Conservation (phyloP, 2,329 filamentous ascomycete species). For the Neopestalotiopsis sp. region DNA sequence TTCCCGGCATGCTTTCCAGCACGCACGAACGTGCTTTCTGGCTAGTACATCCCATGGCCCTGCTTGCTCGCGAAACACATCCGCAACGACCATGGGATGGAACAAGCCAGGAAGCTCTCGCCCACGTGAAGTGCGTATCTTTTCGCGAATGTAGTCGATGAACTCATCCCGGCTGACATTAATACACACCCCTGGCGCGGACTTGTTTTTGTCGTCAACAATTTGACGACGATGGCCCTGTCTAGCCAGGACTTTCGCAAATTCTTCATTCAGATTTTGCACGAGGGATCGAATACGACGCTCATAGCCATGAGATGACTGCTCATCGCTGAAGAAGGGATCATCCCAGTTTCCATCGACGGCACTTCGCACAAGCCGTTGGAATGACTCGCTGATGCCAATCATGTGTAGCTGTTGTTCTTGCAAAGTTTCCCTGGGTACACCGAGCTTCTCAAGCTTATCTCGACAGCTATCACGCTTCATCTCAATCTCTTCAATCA, state of each 20-base stretch:
- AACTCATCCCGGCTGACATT: slow-evolving; percentile 41
- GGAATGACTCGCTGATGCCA: slow-evolving; percentile 49
- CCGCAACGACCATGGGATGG: slow-evolving; percentile 62
- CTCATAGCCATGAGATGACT: slow-evolving; percentile 37
- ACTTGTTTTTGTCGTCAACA: slow-evolving; percentile 25
- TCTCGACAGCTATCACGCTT: slow-evolving; percentile 40
- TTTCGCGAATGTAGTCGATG: slow-evolving; percentile 43
- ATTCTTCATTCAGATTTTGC: slow-evolving; percentile 54
- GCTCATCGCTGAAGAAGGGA: slow-evolving; percentile 52
- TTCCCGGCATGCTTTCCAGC: slow-evolving; percentile 50
- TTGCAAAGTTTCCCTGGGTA: slow-evolving; percentile 46
- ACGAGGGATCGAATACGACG: slow-evolving; percentile 60
- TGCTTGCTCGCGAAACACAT: slow-evolving; percentile 66
- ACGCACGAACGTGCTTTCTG: slow-evolving; percentile 50
- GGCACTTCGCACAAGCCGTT: slow-evolving; percentile 49
- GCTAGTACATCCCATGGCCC: slow-evolving; percentile 57
- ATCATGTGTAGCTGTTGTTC: slow-evolving; percentile 57
- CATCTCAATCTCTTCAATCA: slow-evolving; percentile 49
- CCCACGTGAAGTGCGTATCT: slow-evolving; percentile 50
- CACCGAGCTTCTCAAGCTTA: slow-evolving; percentile 53
- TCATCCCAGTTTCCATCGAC: slow-evolving; percentile 58
- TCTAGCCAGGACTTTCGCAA: slow-evolving; percentile 48
- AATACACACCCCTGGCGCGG: slow-evolving; percentile 18
- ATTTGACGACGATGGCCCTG: slow-evolving; percentile 48
- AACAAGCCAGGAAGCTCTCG: slow-evolving; percentile 66